These are phyloP conservation scores for Pyrrhoderma lamaoense DNA, from an alignment of 1,284 basidiomycete species.

Conservation along the genomic window DNA sequence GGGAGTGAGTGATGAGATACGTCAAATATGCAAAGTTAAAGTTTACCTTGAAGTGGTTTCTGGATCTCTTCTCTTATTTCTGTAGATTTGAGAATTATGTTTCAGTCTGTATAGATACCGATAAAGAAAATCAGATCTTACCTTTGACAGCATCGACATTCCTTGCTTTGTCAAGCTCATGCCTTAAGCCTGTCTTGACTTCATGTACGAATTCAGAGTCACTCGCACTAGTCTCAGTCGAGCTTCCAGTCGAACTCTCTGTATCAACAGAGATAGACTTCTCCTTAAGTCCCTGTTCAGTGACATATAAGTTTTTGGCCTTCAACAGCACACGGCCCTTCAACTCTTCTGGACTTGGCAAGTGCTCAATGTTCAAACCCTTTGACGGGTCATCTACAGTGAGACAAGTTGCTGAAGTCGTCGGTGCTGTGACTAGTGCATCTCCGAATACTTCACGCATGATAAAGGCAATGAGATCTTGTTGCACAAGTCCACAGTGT, in stretches of 20 bases:
- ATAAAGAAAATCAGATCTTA: neutral
- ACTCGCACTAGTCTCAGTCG: constrained; percentile 35
- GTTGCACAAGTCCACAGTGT: constrained; percentile 79
- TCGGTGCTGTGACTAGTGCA: constrained; percentile 56
- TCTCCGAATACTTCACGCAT: constrained; percentile 78
- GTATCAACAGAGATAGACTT: constrained; percentile 34
- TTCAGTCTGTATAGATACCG: neutral
- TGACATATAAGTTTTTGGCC: constrained; percentile 31
- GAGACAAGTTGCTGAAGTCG: too few species aligned
- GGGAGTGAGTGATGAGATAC: neutral
- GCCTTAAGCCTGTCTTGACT: constrained; percentile 20
- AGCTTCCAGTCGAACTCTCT: constrained; percentile 33
- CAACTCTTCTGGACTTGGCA: constrained; percentile 88
- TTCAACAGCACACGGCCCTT: constrained; percentile 82
- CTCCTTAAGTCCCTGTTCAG: constrained; percentile 32
- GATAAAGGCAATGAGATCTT: constrained; percentile 75
- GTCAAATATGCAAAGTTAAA: neutral
- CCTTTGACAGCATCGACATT: constrained; percentile 20
- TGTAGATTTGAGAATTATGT: neutral
- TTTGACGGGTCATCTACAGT: constrained; percentile 31
- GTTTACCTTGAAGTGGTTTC: constrained; percentile 10
- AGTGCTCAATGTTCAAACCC: constrained; percentile 38
- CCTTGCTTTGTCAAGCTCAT: constrained; percentile 12
- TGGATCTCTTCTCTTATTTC: constrained; percentile 19
- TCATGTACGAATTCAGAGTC: constrained; percentile 29